These are phyloP conservation scores for Tuber microsphaerosporum DNA, from an alignment of 495 filamentous ascomycete species.

Conservation along the genomic window DNA sequence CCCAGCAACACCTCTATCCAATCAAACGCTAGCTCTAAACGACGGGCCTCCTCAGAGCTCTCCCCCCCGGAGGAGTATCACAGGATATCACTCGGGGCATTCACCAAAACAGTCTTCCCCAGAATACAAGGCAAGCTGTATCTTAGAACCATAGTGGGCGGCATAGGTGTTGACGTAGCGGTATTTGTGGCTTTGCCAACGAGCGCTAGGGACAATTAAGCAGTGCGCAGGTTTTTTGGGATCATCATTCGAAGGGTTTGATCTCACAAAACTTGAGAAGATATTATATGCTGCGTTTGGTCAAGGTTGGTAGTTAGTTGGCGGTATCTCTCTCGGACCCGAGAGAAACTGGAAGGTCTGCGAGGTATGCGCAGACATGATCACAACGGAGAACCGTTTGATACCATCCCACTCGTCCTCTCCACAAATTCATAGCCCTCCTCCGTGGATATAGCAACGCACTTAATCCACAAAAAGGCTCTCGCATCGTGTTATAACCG, in stretches of 20 bases:
- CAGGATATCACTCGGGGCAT: not conserved
- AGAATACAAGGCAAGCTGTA: not conserved
- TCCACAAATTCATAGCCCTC: not conserved
- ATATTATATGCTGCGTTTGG: not conserved
- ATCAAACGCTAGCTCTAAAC: not conserved
- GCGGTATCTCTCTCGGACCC: not conserved
- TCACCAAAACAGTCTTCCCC: not conserved
- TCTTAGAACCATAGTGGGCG: not conserved
- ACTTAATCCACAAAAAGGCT: not conserved
- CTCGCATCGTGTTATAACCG: too few relatives aligned
- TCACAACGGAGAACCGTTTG: not conserved
- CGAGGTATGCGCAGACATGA: not conserved
- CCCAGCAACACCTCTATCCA: not conserved
- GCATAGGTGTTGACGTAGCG: not conserved
- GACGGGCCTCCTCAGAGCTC: not conserved
- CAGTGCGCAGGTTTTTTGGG: not conserved
- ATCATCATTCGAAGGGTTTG: not conserved
- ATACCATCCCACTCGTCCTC: not conserved
- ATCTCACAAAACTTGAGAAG: not conserved
- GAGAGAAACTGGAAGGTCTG: not conserved
- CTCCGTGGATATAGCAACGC: not conserved
- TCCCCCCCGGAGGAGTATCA: not conserved
- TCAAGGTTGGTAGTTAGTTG: not conserved
- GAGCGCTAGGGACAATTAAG: not conserved
- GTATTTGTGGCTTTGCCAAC: not conserved